These are phyloP conservation scores for Colletotrichum orbiculare DNA, from an alignment of 2,329 filamentous ascomycete genomes.

Conservation along the genomic window DNA sequence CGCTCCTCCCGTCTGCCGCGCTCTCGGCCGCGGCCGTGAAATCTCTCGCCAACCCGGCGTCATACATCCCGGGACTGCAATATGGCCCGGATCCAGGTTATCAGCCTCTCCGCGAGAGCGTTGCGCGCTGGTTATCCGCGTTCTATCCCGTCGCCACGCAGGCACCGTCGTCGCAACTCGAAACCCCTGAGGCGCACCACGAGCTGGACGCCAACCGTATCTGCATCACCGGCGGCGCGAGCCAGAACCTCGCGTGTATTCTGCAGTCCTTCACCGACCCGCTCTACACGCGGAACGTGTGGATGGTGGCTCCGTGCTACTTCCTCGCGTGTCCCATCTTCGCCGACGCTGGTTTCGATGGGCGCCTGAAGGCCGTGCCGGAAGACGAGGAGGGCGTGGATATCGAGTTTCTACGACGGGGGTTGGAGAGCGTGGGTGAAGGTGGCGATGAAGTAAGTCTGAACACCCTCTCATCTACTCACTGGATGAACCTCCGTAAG, in stretches of 20 bases:
- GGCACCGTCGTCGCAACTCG: neutral
- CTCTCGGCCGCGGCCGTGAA: constrained; percentile 70
- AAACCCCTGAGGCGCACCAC: constrained; percentile 6
- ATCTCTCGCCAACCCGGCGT: constrained; percentile 68
- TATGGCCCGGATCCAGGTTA: constrained; percentile 86
- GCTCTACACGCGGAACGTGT: constrained; percentile 77
- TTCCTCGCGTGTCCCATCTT: constrained; percentile 89
- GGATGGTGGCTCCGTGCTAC: constrained; percentile 86
- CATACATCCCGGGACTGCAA: constrained; percentile 73
- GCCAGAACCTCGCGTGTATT: constrained; percentile 82
- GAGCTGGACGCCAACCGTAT: constrained; percentile 68
- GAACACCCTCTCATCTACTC: neutral
- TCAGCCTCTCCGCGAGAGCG: constrained; percentile 71
- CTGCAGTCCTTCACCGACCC: constrained; percentile 86
- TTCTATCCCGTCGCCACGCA: constrained; percentile 62
- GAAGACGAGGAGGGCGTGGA: constrained; percentile 85
- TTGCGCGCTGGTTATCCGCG: constrained; percentile 76
- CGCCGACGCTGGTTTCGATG: constrained; percentile 79
- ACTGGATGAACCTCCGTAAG: neutral
- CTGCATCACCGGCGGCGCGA: constrained; percentile 86
- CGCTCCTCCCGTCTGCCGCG: constrained; percentile 72
- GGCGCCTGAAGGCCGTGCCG: constrained; percentile 74
- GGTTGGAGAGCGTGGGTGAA: constrained; percentile 48
- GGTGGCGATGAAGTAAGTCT: constrained; percentile 20
- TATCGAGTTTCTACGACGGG: constrained; percentile 65